A percentile compares a stretch with the other conserved stretches of the same genome.
phyloP scores from a whole-genome alignment of 2,329 filamentous ascomycete genomes.

The Fusarium continuum region DNA sequence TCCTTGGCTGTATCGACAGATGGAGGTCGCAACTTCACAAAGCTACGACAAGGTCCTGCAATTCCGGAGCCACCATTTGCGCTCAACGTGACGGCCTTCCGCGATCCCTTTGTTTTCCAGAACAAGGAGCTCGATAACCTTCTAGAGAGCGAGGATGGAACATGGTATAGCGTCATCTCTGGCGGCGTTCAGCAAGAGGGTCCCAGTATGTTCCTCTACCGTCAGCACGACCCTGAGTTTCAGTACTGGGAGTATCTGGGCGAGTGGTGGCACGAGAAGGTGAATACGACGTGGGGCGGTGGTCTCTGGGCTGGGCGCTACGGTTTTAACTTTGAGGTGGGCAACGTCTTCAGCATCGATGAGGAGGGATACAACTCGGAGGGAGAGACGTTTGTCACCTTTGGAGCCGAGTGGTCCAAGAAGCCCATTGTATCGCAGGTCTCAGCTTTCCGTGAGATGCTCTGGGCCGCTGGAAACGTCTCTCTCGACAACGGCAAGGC shows the following conservation, averaged over 20 bases:
- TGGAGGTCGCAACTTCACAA: conserved; percentile 42
- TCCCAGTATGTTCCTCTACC: conserved; percentile 37
- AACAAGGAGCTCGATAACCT: conserved; percentile 30
- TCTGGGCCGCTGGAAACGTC: conserved; percentile 53
- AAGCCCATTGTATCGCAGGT: conserved; percentile 51
- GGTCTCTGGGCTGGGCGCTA: conserved; percentile 50
- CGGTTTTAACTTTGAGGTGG: conserved; percentile 58
- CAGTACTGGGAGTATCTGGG: conserved; percentile 42
- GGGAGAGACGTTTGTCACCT: conserved; percentile 52
- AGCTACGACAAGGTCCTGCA: conserved; percentile 33
- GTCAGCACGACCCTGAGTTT: conserved; percentile 37
- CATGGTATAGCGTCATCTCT: conserved; percentile 38
- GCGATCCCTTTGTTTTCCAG: conserved; percentile 39
- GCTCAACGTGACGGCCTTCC: conserved; percentile 39
- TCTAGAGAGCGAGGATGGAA: conserved; percentile 26
- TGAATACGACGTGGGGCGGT: conserved; percentile 49
- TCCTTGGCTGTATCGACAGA: conserved; percentile 54
- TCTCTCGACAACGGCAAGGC: conserved; percentile 41
- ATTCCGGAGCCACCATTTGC: conserved; percentile 34
- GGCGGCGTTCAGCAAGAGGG: conserved; percentile 37
- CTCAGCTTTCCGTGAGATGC: conserved; percentile 52
- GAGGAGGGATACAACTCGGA: conserved; percentile 50
- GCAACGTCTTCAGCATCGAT: conserved; percentile 53
- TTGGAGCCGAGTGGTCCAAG: conserved; percentile 56
- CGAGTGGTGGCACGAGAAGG: conserved; percentile 50